Evolutionary conservation across 176 grass and related monocot genomes (phyloP).

Genomic region (Aegilops tauschii): DNA sequence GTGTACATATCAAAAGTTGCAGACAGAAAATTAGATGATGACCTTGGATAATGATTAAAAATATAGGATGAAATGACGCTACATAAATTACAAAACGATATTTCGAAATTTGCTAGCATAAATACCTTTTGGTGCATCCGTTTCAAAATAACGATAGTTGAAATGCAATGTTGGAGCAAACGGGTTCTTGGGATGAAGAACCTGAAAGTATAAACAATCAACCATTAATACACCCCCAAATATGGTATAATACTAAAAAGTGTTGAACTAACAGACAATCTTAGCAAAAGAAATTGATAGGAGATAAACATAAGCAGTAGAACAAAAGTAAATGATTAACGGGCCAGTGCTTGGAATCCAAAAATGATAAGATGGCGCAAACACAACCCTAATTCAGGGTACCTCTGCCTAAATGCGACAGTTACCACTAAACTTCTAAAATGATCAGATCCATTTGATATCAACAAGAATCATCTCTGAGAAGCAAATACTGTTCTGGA

Average conservation of each 20-base stretch:
- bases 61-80: neutral
- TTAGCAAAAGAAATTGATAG: neutral
- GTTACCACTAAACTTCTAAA: neutral
- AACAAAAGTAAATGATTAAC: neutral
- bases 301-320: neutral
- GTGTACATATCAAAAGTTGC: neutral
- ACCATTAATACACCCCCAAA: neutral
- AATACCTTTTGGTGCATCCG: conserved; percentile 93
- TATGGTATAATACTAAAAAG: neutral
- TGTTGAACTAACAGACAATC: neutral
- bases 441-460: neutral
- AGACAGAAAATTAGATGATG: neutral
- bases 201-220: conserved; percentile 42
- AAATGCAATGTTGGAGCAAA: conserved; percentile 98
- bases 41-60: neutral
- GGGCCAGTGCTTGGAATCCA: neutral
- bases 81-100: neutral
- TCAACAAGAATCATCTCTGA: neutral
- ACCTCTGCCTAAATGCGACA: neutral
- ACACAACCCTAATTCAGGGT: neutral
- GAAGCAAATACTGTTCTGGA: neutral
- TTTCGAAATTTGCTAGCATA: neutral
- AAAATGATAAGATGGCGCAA: neutral
- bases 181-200: conserved; percentile 97
- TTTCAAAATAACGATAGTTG: conserved; percentile 99